Base-by-base conservation (phyloP, 108 stramenopile species). In the Nitzschia sp. region DNA sequence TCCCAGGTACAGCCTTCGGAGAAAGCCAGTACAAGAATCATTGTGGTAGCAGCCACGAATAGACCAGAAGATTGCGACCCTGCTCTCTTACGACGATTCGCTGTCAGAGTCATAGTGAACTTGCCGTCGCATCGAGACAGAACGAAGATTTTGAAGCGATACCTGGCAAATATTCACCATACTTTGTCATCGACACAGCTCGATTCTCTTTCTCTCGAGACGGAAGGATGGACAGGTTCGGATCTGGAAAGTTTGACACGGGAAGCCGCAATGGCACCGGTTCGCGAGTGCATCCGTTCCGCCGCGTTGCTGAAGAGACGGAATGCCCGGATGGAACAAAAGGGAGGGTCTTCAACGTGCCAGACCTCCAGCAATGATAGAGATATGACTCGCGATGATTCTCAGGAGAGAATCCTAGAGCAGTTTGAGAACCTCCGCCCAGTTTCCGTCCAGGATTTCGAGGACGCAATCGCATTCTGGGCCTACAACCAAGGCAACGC, bases 41-140 rank as follows among this genome's bases (percentile, higher is more conserved):
- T 94, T 53, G 88, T 94, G 11, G 77, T 94, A 11, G 93, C 90
- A 29, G 93, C 93, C 0, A 94, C 93, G 1, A 94, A 94, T 64
- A 75, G 93, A 25, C 90, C 88, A 5, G 89, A 85, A 63, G 90
- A 91, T 44, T 91, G 87, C 48, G 93, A 94, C 62, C 82, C 90
- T 26, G 93, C 93, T 28, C 75, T 94, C 29, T 68, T 94, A 17
- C 88, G 90, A 28, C 76, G 93, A 8, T 94, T 94, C 63, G 80
- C 83, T 1, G 83, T 94, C 15, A 86, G 86, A 9, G 85, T 91
- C 1, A 38, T 77, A 38, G 86, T 94, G 9, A 85, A 80, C 6
- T 38, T 86, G 9, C 93, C 93, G 2, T 63, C 81, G 0, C 54
- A 34, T 34, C 68, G 59, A 30, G 90, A 91, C 57, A 68, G 93